Evolutionary conservation across 1,284 basidiomycete species (phyloP).

Genomic region (Cutaneotrichosporon spelunceum): DNA sequence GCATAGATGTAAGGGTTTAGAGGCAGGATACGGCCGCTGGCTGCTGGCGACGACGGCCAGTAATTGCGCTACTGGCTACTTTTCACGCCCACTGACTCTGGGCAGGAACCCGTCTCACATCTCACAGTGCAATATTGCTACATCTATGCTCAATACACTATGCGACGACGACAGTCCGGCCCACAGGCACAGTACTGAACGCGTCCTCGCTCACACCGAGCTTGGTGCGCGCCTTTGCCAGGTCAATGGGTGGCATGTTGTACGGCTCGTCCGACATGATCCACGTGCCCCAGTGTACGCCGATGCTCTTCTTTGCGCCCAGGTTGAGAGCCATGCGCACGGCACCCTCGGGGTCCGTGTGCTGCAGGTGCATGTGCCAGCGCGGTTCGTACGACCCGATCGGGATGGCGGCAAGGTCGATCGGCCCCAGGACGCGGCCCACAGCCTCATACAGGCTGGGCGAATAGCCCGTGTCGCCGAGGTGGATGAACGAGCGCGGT

Average conservation of each 20-base stretch:
- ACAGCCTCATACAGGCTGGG: slow-evolving; percentile 51
- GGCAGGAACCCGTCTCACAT: too few relatives aligned
- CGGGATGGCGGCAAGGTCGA: slow-evolving; percentile 53
- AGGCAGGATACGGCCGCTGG: not conserved
- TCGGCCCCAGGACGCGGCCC: slow-evolving; percentile 51
- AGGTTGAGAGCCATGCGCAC: slow-evolving; percentile 50
- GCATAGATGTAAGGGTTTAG: slow-evolving; percentile 5
- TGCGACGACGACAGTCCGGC: slow-evolving; percentile 43
- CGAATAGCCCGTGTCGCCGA: slow-evolving; percentile 53
- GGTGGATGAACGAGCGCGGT: slow-evolving; percentile 51
- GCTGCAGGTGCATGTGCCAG: slow-evolving; percentile 52
- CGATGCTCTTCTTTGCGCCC: slow-evolving; percentile 41
- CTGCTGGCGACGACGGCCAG: too few relatives aligned
- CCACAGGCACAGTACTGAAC: slow-evolving; percentile 41
- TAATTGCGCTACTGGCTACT: too few relatives aligned
- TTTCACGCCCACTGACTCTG: too few relatives aligned
- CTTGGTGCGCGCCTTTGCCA: slow-evolving; percentile 40
- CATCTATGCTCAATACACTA: slow-evolving; percentile 7
- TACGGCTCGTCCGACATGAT: slow-evolving; percentile 53
- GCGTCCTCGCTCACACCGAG: slow-evolving; percentile 33
- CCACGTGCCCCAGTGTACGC: slow-evolving; percentile 56
- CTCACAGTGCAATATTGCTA: too few relatives aligned
- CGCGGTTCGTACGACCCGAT: slow-evolving; percentile 53
- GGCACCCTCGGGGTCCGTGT: slow-evolving; percentile 52
- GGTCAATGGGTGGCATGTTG: slow-evolving; percentile 43